phyloP scores from a whole-genome alignment of 1,284 basidiomycete species.

The Fomitopsis betulina region DNA sequence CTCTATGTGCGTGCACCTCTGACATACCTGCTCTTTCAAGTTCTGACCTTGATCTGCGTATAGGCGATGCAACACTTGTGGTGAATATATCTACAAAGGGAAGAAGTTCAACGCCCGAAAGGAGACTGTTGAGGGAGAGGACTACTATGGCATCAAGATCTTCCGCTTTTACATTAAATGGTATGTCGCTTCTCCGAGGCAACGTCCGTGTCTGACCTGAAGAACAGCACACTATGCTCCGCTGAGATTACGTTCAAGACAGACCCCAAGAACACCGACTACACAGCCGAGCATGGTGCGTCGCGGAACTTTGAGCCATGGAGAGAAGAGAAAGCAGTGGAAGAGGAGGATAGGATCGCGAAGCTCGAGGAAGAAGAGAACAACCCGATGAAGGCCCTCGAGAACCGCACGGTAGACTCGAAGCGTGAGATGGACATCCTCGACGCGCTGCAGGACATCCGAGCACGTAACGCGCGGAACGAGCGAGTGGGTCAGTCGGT shows the following conservation, averaged over 20 bases:
- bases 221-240: slow-evolving; percentile 79
- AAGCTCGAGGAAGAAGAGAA: slow-evolving; percentile 85
- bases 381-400: slow-evolving; percentile 96
- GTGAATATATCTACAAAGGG: slow-evolving; percentile 97
- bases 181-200: slow-evolving; percentile 36
- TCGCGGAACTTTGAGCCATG: slow-evolving; percentile 93
- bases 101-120: slow-evolving; percentile 99
- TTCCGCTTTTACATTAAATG: slow-evolving; percentile 85
- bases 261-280: slow-evolving; percentile 97
- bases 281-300: slow-evolving; percentile 88
- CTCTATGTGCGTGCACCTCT: slow-evolving; percentile 67
- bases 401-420: slow-evolving; percentile 87
- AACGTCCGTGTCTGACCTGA: background rate
- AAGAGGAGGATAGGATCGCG: slow-evolving; percentile 74
- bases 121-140: slow-evolving; percentile 95
- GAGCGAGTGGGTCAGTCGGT: slow-evolving; percentile 73
- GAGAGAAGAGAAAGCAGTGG: slow-evolving; percentile 71
- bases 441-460: slow-evolving; percentile 93
- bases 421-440: slow-evolving; percentile 98
- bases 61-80: slow-evolving; percentile 91
- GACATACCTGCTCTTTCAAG: background rate
- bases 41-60: slow-evolving; percentile 10
- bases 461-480: slow-evolving; percentile 88
- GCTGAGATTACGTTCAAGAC: slow-evolving; percentile 99
- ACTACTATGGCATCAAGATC: slow-evolving; percentile 98